phyloP scores from a whole-genome alignment of 2,329 filamentous ascomycete species.

The Colletotrichum sp. region DNA sequence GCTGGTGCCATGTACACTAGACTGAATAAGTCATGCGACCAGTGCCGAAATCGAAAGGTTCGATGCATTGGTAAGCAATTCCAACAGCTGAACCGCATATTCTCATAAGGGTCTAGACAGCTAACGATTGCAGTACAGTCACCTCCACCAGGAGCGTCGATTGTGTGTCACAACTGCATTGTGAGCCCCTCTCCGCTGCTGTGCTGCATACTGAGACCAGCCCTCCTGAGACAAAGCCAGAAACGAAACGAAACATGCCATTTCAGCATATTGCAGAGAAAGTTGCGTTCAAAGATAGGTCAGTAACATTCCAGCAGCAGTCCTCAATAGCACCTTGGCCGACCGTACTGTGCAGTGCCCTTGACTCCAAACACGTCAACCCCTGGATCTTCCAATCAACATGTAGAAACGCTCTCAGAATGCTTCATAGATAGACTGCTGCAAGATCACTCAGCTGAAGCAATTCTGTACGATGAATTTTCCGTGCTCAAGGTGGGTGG shows the following conservation, averaged over 20 bases:
- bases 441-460: background rate
- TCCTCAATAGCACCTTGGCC: background rate
- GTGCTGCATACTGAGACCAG: background rate
- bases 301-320: background rate
- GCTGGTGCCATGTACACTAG: background rate
- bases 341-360: background rate
- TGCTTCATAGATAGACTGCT: background rate
- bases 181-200: background rate
- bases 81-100: background rate
- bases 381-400: background rate
- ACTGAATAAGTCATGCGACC: background rate
- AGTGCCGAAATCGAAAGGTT: background rate
- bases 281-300: background rate
- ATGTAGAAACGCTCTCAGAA: background rate
- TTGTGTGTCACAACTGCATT: background rate
- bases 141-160: rapidly evolving
- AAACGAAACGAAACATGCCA: background rate
- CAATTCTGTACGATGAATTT: background rate
- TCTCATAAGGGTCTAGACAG: background rate
- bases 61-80: background rate
- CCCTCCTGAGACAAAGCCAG: background rate
- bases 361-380: background rate
- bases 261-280: background rate
- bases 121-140: background rate
- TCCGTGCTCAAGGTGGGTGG: background rate